Conservation (phyloP, 106 monocot species). For the Allium cepa region DNA sequence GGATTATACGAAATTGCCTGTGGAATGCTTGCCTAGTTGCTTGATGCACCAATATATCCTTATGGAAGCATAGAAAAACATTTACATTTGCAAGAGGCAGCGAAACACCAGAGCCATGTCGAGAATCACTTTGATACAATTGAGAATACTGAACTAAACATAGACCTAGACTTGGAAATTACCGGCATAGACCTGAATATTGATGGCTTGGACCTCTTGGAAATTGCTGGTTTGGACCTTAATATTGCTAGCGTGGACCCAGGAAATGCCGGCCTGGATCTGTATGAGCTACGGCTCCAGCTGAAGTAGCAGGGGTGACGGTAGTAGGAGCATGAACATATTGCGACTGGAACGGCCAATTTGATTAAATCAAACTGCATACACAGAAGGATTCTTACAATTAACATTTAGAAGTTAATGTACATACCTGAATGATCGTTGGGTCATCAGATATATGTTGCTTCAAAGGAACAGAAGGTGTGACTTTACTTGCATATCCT, state of each 20-base stretch:
- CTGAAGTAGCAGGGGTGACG: conserved; percentile 22
- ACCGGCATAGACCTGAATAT: background rate
- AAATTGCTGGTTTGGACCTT: background rate
- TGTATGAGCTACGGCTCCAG: conserved; percentile 32
- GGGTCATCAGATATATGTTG: conserved; percentile 63
- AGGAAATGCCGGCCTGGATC: conserved; percentile 29
- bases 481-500: conserved; percentile 81
- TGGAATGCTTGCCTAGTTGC: background rate
- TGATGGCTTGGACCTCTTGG: conserved; percentile 3
- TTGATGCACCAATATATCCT: conserved; percentile 7
- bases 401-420: background rate
- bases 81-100: conserved; percentile 1
- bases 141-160: background rate
- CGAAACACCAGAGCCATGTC: too few species aligned
- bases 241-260: background rate
- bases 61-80: conserved; percentile 10
- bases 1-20: conserved; percentile 4
- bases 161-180: background rate
- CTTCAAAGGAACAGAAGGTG: conserved; percentile 30
- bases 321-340: conserved; percentile 38
- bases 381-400: background rate
- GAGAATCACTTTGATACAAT: too few species aligned
- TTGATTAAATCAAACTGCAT: background rate
- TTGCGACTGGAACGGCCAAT: conserved; percentile 55
- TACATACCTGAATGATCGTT: conserved; percentile 78